Percentiles rank a stretch among this genome's conserved stretches.
Evolutionary conservation across 2,329 filamentous ascomycete genomes (phyloP).

Genomic region (Trichoderma pleuroti): DNA sequence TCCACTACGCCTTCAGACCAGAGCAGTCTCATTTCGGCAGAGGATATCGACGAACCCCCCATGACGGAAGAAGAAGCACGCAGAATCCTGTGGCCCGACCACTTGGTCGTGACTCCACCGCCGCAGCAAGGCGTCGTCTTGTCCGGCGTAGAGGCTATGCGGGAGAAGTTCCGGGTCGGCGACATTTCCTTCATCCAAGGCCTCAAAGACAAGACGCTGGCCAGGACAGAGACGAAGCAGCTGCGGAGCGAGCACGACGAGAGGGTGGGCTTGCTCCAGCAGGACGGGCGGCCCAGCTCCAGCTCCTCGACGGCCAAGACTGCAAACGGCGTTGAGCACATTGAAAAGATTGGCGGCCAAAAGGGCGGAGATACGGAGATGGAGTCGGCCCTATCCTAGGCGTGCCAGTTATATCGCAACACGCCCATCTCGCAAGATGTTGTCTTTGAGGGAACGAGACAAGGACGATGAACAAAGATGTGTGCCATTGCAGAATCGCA

Average conservation of each 20-base stretch:
- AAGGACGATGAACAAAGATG: background rate
- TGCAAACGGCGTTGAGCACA: background rate
- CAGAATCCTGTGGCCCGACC: conserved; percentile 40
- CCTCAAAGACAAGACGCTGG: conserved; percentile 40
- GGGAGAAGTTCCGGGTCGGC: conserved; percentile 40
- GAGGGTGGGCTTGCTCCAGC: conserved; percentile 27
- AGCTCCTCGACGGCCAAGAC: background rate
- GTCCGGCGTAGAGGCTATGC: conserved; percentile 27
- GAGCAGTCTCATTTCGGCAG: conserved; percentile 15
- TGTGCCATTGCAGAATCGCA: background rate
- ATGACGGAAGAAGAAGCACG: conserved; percentile 41
- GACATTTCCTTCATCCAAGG: conserved; percentile 33
- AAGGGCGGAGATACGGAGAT: background rate
- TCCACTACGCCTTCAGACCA: conserved; percentile 20
- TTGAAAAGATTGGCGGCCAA: background rate
- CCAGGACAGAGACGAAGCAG: conserved; percentile 34
- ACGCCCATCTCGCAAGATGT: background rate
- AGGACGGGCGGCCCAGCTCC: conserved; percentile 17
- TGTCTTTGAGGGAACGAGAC: background rate
- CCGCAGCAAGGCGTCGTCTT: conserved; percentile 1
- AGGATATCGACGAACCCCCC: conserved; percentile 30
- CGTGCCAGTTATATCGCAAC: background rate
- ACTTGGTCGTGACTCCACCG: conserved; percentile 21
- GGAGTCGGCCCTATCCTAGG: background rate
- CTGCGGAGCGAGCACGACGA: conserved; percentile 33